Evolutionary conservation across 306 rosid species (phyloP).

Genomic region (Casuarina glauca): DNA sequence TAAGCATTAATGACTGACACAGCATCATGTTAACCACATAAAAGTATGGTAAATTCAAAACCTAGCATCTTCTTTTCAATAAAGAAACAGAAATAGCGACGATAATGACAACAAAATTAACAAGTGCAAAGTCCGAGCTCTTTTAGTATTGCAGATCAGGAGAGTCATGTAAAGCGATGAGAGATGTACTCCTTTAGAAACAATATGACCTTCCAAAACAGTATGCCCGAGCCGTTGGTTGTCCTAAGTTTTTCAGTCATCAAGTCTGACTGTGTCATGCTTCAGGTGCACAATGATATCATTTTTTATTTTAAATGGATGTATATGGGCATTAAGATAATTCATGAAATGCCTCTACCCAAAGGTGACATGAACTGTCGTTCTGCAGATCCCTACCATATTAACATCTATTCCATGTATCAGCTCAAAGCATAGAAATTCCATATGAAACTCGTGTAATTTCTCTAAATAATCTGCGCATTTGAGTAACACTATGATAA

Average conservation of each 20-base stretch:
- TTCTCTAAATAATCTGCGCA: not conserved
- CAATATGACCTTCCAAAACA: not conserved
- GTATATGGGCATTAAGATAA: not conserved
- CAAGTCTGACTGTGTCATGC: not conserved
- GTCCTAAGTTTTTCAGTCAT: not conserved
- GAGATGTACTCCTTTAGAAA: too few relatives aligned
- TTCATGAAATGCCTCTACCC: not conserved
- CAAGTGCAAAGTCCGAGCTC: not conserved
- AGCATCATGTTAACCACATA: not conserved
- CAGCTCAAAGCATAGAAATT: not conserved
- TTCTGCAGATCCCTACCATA: not conserved
- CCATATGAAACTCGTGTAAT: not conserved
- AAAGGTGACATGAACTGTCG: not conserved
- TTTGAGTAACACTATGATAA: not conserved
- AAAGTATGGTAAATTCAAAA: not conserved
- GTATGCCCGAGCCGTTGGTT: not conserved
- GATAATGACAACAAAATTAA: not conserved
- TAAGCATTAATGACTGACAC: not conserved
- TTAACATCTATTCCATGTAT: not conserved
- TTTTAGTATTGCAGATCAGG: not conserved
- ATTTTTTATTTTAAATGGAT: not conserved
- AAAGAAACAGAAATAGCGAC: not conserved
- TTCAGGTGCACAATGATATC: not conserved
- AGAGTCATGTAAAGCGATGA: not conserved
- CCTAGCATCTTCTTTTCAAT: not conserved